phyloP scores from a whole-genome alignment of 2,329 filamentous ascomycete species.

The Sporothrix protearum region DNA sequence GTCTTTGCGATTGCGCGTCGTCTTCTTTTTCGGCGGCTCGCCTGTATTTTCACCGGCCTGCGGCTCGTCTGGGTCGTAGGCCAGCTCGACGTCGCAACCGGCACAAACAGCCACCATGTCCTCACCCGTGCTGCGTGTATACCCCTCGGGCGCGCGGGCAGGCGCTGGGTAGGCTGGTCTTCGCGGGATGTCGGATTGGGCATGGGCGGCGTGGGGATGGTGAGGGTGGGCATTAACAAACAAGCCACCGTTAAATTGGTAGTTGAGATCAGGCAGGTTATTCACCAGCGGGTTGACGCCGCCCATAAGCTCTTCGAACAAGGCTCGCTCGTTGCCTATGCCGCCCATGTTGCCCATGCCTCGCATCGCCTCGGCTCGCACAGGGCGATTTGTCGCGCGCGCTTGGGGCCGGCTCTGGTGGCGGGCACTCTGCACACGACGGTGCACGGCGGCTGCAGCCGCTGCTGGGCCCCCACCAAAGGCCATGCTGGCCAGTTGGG shows the following conservation, averaged over 20 bases:
- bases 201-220: neutral
- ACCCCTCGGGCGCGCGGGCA: constrained; percentile 66
- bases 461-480: neutral
- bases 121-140: constrained; percentile 71
- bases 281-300: constrained; percentile 32
- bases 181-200: neutral
- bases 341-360: neutral
- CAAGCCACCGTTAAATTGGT: constrained; percentile 33
- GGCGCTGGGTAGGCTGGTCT: constrained; percentile 60
- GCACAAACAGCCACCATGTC: constrained; percentile 77
- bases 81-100: constrained; percentile 79
- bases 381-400: neutral
- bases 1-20: constrained; percentile 47
- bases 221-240: neutral
- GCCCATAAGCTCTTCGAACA: neutral
- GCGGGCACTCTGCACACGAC: neutral
- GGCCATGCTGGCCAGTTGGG: neutral
- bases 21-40: constrained; percentile 38
- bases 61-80: constrained; percentile 56
- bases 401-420: neutral
- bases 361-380: neutral
- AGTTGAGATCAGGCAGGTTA: constrained; percentile 37
- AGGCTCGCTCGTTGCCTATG: neutral
- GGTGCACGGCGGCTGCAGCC: neutral
- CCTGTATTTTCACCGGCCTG: constrained; percentile 28